These are phyloP conservation scores for Neurospora sp. DNA, from an alignment of 495 filamentous ascomycete species.

Conservation along the genomic window DNA sequence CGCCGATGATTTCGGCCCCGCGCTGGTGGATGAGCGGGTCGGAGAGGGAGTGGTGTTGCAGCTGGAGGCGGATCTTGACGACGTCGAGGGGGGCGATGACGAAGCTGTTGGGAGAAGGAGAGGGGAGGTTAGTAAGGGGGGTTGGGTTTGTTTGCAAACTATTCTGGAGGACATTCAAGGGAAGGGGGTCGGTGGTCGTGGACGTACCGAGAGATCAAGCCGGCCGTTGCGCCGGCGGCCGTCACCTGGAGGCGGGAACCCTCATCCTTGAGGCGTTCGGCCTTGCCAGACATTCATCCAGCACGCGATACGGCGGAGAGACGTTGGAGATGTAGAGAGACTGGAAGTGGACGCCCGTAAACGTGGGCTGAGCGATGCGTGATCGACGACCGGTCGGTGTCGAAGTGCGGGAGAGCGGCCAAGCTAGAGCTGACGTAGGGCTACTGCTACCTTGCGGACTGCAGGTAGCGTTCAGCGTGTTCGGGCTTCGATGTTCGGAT, in stretches of 20 bases:
- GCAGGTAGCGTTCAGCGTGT: not conserved
- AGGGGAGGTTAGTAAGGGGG: not conserved
- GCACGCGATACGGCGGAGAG: not conserved
- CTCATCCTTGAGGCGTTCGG: constrained; percentile 81
- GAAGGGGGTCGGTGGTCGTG: constrained; percentile 27
- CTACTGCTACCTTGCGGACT: not conserved
- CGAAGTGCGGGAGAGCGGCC: not conserved
- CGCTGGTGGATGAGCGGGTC: constrained; percentile 47
- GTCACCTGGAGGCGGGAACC: constrained; percentile 76
- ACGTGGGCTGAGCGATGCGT: not conserved
- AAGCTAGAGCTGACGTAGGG: not conserved
- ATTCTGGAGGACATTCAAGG: not conserved
- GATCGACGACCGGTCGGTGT: constrained; percentile 1
- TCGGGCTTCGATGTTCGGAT: not conserved
- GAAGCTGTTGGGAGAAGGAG: constrained; percentile 45
- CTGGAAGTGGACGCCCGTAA: not conserved
- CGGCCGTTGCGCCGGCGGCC: constrained; percentile 75
- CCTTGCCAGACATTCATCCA: constrained; percentile 25
- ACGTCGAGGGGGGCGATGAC: constrained; percentile 89
- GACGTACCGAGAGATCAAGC: constrained; percentile 83
- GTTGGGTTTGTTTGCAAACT: not conserved
- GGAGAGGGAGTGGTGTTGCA: constrained; percentile 72
- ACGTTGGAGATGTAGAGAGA: not conserved
- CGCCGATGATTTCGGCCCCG: constrained; percentile 17
- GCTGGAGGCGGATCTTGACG: constrained; percentile 91